Conservation (phyloP, 1,284 basidiomycete genomes). For the Erythrobasidium hasegawianum region DNA sequence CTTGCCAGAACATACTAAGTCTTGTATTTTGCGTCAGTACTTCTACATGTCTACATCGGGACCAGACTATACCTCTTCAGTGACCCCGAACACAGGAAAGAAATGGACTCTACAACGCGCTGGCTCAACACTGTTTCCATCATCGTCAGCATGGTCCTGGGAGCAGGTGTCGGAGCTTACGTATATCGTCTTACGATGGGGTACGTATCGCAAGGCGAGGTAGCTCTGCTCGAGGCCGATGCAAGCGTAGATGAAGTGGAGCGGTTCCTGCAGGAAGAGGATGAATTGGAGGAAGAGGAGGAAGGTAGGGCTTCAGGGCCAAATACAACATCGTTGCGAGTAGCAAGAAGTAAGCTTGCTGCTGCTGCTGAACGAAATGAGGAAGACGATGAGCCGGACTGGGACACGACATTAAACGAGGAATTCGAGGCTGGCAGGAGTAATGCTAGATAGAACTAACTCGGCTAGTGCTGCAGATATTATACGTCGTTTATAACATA, state of each 20-base stretch:
- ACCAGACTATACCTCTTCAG: conserved; percentile 69
- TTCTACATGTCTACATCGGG: conserved; percentile 71
- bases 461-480: too few relatives aligned
- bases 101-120: conserved; percentile 70
- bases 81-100: conserved; percentile 65
- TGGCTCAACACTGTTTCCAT: conserved; percentile 62
- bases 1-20: background rate
- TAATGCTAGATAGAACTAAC: too few relatives aligned
- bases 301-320: background rate
- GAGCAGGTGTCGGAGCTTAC: conserved; percentile 24
- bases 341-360: background rate
- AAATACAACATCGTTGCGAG: background rate
- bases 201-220: conserved; percentile 5
- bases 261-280: conserved; percentile 28
- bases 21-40: conserved; percentile 57
- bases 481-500: too few relatives aligned
- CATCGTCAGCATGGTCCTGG: conserved; percentile 52
- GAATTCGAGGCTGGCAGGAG: too few relatives aligned
- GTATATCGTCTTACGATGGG: conserved; percentile 27
- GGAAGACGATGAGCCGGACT: conserved; percentile 1
- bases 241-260: conserved; percentile 26
- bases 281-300: conserved; percentile 18
- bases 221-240: conserved; percentile 16
- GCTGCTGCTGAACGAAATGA: background rate
- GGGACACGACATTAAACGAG: background rate